Conservation (phyloP, 2,329 filamentous ascomycete species). For the Neonectria punicea region DNA sequence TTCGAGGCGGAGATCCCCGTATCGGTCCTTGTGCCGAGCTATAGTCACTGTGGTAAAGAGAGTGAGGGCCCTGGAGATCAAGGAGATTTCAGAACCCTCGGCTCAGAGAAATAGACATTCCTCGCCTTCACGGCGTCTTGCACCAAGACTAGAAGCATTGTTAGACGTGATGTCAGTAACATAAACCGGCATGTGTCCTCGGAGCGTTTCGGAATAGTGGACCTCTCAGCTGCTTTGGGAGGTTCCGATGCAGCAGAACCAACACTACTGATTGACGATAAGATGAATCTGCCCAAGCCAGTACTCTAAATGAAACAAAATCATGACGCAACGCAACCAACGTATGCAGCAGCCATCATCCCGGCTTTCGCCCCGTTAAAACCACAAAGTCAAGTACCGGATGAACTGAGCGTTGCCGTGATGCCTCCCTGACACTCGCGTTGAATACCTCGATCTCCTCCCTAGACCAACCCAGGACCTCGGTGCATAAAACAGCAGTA, state of each 20-base stretch:
- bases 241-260: neutral
- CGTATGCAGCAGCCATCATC: neutral
- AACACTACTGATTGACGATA: neutral
- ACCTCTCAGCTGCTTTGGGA: no score
- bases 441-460: slow-evolving; percentile 57
- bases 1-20: neutral
- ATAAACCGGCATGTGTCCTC: slow-evolving; percentile 39
- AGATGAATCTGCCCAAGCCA: neutral
- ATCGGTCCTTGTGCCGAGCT: slow-evolving; percentile 5
- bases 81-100: no score
- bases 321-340: neutral
- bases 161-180: slow-evolving; percentile 32
- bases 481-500: slow-evolving; percentile 50
- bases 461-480: slow-evolving; percentile 51
- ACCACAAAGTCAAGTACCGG: slow-evolving; percentile 45
- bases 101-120: neutral
- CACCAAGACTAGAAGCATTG: slow-evolving; percentile 19
- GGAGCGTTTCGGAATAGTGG: neutral
- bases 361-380: slow-evolving; percentile 45
- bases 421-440: slow-evolving; percentile 33
- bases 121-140: slow-evolving; percentile 34
- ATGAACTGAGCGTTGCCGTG: slow-evolving; percentile 43
- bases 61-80: neutral
- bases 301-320: neutral
- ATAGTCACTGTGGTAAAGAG: slow-evolving; percentile 20